A percentile compares a stretch with the other conserved stretches of the same genome.
These are phyloP conservation scores for Exophiala mesophila DNA, from an alignment of 2,329 filamentous ascomycete genomes.

Conservation along the genomic window DNA sequence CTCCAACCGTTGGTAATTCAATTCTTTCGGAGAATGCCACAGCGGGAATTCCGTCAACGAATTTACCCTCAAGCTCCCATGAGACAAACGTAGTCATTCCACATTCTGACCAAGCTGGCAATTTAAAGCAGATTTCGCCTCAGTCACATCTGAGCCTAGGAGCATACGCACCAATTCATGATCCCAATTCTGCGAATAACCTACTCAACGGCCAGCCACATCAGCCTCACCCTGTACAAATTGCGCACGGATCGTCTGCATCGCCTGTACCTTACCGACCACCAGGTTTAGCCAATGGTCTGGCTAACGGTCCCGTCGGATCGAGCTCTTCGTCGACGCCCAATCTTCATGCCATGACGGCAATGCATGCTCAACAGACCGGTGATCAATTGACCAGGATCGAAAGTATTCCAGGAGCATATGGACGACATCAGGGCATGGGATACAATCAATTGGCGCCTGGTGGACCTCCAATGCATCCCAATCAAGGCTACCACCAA, in stretches of 20 bases:
- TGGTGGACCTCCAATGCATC: too few relatives aligned
- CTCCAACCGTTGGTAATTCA: conserved; percentile 8
- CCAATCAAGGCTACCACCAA: background rate
- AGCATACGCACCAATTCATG: conserved; percentile 7
- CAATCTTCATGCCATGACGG: conserved; percentile 15
- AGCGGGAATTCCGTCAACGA: background rate
- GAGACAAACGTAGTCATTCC: too few relatives aligned
- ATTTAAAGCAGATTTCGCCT: conserved; percentile 19
- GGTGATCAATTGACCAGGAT: conserved; percentile 13
- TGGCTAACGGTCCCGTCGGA: conserved; percentile 1
- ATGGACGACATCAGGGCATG: background rate
- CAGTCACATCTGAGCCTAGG: conserved; percentile 11
- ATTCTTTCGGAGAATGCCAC: background rate
- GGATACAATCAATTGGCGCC: too few relatives aligned
- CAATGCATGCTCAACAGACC: background rate
- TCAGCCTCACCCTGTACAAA: conserved; percentile 19
- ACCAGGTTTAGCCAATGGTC: conserved; percentile 17
- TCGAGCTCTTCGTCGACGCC: conserved; percentile 22
- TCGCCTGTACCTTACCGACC: conserved; percentile 22
- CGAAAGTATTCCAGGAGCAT: conserved; percentile 3
- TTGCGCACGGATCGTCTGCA: conserved; percentile 18
- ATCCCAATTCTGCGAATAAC: conserved; percentile 1
- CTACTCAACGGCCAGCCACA: conserved; percentile 13
- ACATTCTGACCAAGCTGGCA: conserved; percentile 23
- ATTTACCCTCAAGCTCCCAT: too few relatives aligned